Base-by-base conservation (phyloP, 352 stramenopile species). In the Phytopythium litorale region DNA sequence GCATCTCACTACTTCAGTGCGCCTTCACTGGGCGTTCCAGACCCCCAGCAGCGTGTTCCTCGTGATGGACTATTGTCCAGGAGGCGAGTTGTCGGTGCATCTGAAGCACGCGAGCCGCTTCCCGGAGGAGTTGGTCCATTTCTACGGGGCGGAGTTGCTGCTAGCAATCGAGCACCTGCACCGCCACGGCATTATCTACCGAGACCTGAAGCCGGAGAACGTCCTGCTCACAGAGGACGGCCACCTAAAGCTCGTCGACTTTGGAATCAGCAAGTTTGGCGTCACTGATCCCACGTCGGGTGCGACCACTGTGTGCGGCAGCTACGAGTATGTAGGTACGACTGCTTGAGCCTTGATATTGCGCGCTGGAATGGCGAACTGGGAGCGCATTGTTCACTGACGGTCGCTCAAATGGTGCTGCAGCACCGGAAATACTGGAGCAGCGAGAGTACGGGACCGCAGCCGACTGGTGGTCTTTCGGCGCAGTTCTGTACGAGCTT, bases 141-240 rank as follows among this genome's bases (percentile, higher is more conserved):
- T 96, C 46, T 94, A 94, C 64, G 71, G 71, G 0, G 83, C 85
- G 0, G 79, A 96, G 57, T 51, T 96, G 56, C 70, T 87, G 15
- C 60, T 94, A 7, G 87, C 86, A 9, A 68, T 96, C 12, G 83
- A 92, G 58, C 84, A 96, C 58, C 57, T 96, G 25, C 87, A 96
- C 38, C 84, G 84, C 25, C 87, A 94, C 33, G 87, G 85, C 33
- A 91, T 96, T 57, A 66, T 92, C 33, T 92, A 95, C 61, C 71
- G 87, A 32, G 86, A 96, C 64, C 67, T 95, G 30, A 96, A 96
- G 56, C 82, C 84, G 8, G 80, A 93, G 55, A 92, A 93, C 53
- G 63, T 93, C 32, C 62, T 93, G 18, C 67, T 94, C 9, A 85
- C 78, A 0, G 78, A 63, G 35, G 64, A 80, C 53, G 85, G 85